These are phyloP conservation scores for Penicillium sp. DNA, from an alignment of 2,329 filamentous ascomycete species.

Conservation along the genomic window DNA sequence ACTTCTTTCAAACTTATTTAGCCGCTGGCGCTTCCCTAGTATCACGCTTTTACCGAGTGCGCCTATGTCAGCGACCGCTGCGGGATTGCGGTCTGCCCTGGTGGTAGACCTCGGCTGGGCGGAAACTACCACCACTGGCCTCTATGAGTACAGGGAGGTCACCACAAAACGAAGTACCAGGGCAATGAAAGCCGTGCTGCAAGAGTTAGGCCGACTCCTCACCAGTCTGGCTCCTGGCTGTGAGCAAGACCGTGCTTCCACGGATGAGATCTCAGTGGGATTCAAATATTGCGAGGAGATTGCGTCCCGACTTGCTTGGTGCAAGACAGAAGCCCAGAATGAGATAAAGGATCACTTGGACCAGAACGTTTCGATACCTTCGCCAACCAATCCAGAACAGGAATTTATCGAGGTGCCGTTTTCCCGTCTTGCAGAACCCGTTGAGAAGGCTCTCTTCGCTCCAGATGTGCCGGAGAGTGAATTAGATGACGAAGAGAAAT, in stretches of 20 bases:
- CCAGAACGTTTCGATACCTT: constrained; percentile 48
- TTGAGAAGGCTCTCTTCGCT: constrained; percentile 72
- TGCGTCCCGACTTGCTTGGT: constrained; percentile 75
- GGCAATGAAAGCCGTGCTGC: constrained; percentile 69
- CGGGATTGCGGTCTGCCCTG: constrained; percentile 80
- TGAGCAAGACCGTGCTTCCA: constrained; percentile 30
- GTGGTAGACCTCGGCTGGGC: constrained; percentile 91
- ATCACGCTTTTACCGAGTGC: constrained; percentile 79
- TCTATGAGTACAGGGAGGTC: constrained; percentile 90
- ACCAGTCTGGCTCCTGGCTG: constrained; percentile 22
- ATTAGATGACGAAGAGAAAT: constrained; percentile 83
- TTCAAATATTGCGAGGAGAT: constrained; percentile 85
- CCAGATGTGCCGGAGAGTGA: constrained; percentile 52
- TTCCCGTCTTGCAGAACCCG: constrained; percentile 68
- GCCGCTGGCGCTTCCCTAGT: constrained; percentile 73
- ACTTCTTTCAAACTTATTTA: constrained; percentile 75
- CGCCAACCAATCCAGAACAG: constrained; percentile 41
- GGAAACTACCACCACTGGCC: constrained; percentile 79
- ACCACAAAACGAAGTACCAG: constrained; percentile 68
- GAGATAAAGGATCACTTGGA: constrained; percentile 1
- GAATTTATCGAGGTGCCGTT: constrained; percentile 63
- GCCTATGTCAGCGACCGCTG: constrained; percentile 71
- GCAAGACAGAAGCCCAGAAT: constrained; percentile 42
- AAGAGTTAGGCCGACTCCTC: constrained; percentile 59
- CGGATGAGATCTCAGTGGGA: constrained; percentile 50